Conservation (phyloP, 495 filamentous ascomycete species). For the Aspergillus biplanus region DNA sequence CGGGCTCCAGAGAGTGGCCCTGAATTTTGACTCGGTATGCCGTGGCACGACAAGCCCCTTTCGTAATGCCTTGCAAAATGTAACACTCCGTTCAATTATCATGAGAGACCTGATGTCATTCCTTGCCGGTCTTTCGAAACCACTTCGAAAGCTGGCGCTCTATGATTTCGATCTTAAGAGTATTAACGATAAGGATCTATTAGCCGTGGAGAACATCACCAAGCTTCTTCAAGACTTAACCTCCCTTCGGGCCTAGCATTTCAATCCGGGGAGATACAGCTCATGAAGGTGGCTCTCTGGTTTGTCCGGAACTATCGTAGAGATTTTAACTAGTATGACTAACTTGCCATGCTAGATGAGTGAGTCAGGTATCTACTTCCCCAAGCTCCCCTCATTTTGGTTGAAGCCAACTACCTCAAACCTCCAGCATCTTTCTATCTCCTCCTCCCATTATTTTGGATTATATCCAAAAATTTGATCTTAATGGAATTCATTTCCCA, state of each 20-base stretch:
- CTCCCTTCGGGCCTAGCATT: constrained; percentile 25
- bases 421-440: constrained; percentile 28
- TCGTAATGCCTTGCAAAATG: background rate
- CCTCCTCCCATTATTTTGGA: constrained; percentile 23
- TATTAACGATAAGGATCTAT: constrained; percentile 4
- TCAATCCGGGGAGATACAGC: constrained; percentile 14
- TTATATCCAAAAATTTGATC: constrained; percentile 25
- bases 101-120: constrained; percentile 15
- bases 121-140: constrained; percentile 13
- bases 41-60: background rate
- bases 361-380: constrained; percentile 17
- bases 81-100: constrained; percentile 14
- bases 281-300: constrained; percentile 4
- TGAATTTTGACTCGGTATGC: constrained; percentile 24
- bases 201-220: constrained; percentile 9
- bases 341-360: background rate
- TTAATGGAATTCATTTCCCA: constrained; percentile 24
- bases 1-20: constrained; percentile 18
- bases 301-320: background rate
- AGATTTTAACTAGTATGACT: constrained; percentile 12
- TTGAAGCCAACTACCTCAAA: constrained; percentile 24
- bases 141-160: constrained; percentile 22
- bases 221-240: constrained; percentile 13
- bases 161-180: constrained; percentile 26
- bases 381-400: constrained; percentile 22